Percentiles rank a stretch among this genome's conserved stretches.
Conservation (phyloP, 2,329 filamentous ascomycete species). For the Sarocladium kiliense region DNA sequence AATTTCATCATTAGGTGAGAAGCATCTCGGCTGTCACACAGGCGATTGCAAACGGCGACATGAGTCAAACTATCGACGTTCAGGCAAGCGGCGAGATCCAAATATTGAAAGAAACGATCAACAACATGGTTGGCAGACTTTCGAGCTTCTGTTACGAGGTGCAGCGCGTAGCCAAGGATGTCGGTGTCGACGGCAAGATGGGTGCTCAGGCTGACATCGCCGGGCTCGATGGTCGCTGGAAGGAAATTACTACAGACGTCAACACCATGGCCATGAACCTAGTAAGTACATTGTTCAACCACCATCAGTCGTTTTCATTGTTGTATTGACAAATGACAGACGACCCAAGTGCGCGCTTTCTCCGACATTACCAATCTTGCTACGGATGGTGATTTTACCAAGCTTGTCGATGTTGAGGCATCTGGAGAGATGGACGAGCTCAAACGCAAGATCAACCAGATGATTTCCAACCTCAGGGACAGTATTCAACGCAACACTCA, state of each 20-base stretch:
- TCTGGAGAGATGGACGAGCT: conserved; percentile 99
- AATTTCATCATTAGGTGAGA: conserved; percentile 54
- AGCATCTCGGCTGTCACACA: conserved; percentile 93
- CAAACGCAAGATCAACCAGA: conserved; percentile 98
- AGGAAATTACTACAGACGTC: conserved; percentile 95
- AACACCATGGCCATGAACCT: conserved; percentile 81
- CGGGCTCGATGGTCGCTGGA: conserved; percentile 91
- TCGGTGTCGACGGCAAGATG: conserved; percentile 98
- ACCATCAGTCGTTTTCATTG: too few relatives aligned
- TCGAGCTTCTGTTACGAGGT: conserved; percentile 96
- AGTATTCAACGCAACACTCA: conserved; percentile 96
- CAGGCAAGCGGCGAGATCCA: conserved; percentile 93
- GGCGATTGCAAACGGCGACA: conserved; percentile 90
- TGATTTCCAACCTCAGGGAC: conserved; percentile 93
- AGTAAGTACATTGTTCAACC: conserved; percentile 33
- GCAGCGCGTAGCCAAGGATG: conserved; percentile 91
- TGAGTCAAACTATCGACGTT: conserved; percentile 93
- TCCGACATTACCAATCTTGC: conserved; percentile 98
- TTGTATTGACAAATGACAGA: conserved; percentile 36
- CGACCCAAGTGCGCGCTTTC: conserved; percentile 94
- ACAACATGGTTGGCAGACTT: conserved; percentile 95
- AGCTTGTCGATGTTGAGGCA: conserved; percentile 92
- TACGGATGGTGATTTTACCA: conserved; percentile 94
- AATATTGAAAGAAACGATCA: conserved; percentile 92
- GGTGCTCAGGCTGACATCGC: conserved; percentile 93